Evolutionary conservation across 148 eudicot species (phyloP), one percentile per base, ranked within the genome.

Genomic region (Nepenthes mirabilis): DNA sequence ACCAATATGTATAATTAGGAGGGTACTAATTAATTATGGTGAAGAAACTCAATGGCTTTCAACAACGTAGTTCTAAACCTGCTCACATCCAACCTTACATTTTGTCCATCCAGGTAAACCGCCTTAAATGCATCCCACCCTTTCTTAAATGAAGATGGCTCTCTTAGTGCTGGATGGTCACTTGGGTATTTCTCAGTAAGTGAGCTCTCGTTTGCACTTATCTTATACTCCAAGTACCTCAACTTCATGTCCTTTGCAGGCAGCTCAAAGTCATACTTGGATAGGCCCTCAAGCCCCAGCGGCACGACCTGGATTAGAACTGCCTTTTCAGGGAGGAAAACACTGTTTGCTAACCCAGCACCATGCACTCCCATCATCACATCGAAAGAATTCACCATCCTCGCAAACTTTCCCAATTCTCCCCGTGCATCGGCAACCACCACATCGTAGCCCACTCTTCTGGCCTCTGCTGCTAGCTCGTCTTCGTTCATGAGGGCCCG

Each of bases 221-320:
- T 69, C 56, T 66, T 71, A 55, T 80, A 80, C 12, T 65, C 69
- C 68, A 80, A 55, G 61, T 80, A 77, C 71, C 68, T 74, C 34
- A 77, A 14, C 36, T 59, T 62, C 81, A 80, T 80, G 9, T 60
- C 74, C 9, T 2, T 7, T 1, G 81, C 70, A 50, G 84, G 84
- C 23, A 57, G 8, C 32, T 67, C 73, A 47, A 65, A 76, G 52
- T 61, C 71, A 2, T 12, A 57, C 50, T 35, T 70, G 2, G 74
- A 71, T 33, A 65, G 10, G 13, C 52, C 43, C 2, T 66, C 77
- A n/a, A 80, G 43, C 14, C 68, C 68, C 23, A 70, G 43, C 1
- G 74, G 74, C 11, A 55, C 34, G 2, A 71, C 55, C 23, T 71
- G 69, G 10, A 71, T 34, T 34, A 71, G 11, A 5, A 71, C 56